phyloP scores from a whole-genome alignment of 2,329 filamentous ascomycete species.

The Annulohypoxylon truncatum region DNA sequence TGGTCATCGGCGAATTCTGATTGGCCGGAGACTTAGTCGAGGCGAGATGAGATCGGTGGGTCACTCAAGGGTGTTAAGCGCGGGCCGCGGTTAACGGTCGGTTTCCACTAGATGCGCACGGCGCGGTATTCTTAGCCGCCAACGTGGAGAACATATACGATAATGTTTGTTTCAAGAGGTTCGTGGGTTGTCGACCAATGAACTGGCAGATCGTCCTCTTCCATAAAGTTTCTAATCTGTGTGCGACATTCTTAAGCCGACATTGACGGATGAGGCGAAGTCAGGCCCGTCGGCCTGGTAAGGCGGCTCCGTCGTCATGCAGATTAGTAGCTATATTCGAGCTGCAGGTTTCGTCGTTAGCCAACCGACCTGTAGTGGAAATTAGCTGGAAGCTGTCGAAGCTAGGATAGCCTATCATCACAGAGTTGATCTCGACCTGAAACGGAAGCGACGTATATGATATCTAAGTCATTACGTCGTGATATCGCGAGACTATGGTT shows the following conservation, averaged over 20 bases:
- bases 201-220: neutral
- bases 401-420: slow-evolving; percentile 25
- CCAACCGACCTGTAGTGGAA: slow-evolving; percentile 45
- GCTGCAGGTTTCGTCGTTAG: slow-evolving; percentile 19
- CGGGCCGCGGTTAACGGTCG: slow-evolving; percentile 43
- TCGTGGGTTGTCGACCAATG: slow-evolving; percentile 14
- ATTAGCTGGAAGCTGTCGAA: slow-evolving; percentile 21
- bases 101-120: no score
- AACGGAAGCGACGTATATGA: slow-evolving; percentile 17
- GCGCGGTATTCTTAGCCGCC: slow-evolving; percentile 26
- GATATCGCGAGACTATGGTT: neutral
- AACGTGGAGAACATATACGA: slow-evolving; percentile 19
- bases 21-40: slow-evolving; percentile 43
- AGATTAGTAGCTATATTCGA: neutral
- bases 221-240: slow-evolving; percentile 4
- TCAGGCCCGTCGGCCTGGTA: slow-evolving; percentile 15
- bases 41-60: slow-evolving; percentile 45
- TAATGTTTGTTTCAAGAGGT: slow-evolving; percentile 21
- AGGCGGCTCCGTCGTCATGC: slow-evolving; percentile 28
- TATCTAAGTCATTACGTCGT: neutral
- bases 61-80: slow-evolving; percentile 45
- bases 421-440: slow-evolving; percentile 25
- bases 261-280: slow-evolving; percentile 46
- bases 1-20: slow-evolving; percentile 43
- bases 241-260: slow-evolving; percentile 23